These are phyloP conservation scores for Tubosaeta sp. DNA, from an alignment of 768 basidiomycete genomes.

Conservation along the genomic window DNA sequence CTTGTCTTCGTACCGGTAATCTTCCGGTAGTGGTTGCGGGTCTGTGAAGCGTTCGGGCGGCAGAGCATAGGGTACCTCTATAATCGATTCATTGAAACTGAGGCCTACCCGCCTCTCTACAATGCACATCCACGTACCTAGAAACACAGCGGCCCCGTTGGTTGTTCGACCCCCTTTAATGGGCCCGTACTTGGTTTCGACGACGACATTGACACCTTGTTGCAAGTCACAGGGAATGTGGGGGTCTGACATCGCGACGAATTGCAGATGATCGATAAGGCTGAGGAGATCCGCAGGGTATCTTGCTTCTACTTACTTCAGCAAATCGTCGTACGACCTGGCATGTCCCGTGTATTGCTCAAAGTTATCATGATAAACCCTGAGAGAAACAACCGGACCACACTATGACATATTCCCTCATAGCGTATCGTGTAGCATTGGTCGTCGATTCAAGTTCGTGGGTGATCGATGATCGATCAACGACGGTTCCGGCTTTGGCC, in stretches of 20 bases:
- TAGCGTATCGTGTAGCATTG: too few relatives aligned
- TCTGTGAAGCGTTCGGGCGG: conserved; percentile 64
- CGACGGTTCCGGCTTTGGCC: conserved; percentile 54
- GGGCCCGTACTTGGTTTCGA: conserved; percentile 52
- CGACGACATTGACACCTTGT: conserved; percentile 39
- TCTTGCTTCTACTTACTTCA: too few relatives aligned
- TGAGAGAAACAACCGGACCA: too few relatives aligned
- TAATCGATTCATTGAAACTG: background rate
- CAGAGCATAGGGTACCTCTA: conserved; percentile 72
- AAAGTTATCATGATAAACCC: too few relatives aligned
- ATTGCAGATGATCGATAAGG: too few relatives aligned
- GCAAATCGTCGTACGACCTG: too few relatives aligned
- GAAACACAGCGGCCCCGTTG: conserved; percentile 60
- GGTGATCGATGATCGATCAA: conserved; percentile 3
- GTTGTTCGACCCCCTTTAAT: conserved; percentile 55
- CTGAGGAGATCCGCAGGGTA: too few relatives aligned
- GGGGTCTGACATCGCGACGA: background rate
- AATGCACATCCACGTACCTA: conserved; percentile 40
- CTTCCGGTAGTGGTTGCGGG: conserved; percentile 49
- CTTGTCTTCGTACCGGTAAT: conserved; percentile 53
- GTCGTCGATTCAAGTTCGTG: background rate
- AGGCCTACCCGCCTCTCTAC: too few relatives aligned
- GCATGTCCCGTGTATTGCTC: too few relatives aligned
- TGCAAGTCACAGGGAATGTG: conserved; percentile 59
- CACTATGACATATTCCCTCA: too few relatives aligned